Evolutionary conservation across 2,329 filamentous ascomycete genomes (phyloP).

Genomic region (Ophiostoma himal-ulmi): DNA sequence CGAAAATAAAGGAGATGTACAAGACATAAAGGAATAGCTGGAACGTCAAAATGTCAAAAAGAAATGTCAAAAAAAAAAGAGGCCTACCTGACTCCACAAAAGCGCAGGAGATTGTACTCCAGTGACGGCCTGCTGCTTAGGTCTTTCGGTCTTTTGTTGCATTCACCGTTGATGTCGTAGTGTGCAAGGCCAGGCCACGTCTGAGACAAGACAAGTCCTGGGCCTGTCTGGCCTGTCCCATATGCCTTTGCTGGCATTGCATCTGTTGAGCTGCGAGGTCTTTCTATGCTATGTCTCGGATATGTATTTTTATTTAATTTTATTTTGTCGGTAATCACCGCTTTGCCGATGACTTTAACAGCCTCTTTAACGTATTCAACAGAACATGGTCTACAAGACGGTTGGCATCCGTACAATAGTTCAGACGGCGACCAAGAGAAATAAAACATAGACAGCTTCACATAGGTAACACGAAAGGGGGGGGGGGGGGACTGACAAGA

Average conservation of each 20-base stretch:
- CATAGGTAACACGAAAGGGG: neutral
- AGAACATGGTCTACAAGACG: neutral
- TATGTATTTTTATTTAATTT: neutral
- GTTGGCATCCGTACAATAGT: neutral
- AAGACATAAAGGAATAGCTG: too few relatives aligned
- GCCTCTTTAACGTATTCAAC: neutral
- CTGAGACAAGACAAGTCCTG: neutral
- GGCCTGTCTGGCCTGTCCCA: neutral
- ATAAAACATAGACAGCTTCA: neutral
- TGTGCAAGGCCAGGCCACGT: neutral
- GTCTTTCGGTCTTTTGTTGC: neutral
- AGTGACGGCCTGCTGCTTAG: neutral
- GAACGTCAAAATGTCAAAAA: neutral
- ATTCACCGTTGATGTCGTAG: conserved; percentile 6
- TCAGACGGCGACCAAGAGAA: neutral
- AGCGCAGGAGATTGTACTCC: neutral
- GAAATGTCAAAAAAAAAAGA: neutral
- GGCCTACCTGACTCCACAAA: neutral
- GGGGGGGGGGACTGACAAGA: neutral
- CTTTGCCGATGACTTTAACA: neutral
- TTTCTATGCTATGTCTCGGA: neutral
- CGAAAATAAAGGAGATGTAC: neutral
- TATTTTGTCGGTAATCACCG: neutral
- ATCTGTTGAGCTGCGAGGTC: conserved; percentile 10
- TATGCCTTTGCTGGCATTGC: neutral